Conservation (phyloP, 257 asterid species). For the Nyctanthes arbortristis region DNA sequence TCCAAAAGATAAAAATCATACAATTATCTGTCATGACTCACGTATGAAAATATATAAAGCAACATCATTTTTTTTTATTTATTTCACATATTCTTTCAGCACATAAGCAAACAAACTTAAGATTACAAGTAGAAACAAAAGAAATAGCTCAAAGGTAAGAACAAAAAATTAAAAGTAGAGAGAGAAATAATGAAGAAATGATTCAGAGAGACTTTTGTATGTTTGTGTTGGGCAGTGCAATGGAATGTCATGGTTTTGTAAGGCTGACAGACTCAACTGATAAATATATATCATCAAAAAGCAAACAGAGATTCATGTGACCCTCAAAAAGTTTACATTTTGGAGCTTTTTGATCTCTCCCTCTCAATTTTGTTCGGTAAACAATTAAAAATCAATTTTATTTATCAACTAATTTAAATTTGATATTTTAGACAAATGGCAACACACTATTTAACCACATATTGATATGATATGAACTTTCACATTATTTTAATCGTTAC, state of each 20-base stretch:
- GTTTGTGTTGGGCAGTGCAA: background rate
- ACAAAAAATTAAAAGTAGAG: background rate
- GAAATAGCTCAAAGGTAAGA: background rate
- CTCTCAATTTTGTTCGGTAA: background rate
- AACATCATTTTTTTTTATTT: too few species aligned
- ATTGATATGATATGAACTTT: too few species aligned
- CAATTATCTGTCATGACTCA: background rate
- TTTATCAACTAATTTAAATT: too few species aligned
- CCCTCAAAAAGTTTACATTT: background rate
- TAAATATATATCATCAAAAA: background rate
- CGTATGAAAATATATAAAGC: background rate
- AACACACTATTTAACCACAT: too few species aligned
- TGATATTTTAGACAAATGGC: too few species aligned
- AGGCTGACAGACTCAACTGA: background rate
- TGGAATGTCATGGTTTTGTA: constrained; percentile 3
- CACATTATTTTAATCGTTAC: too few species aligned
- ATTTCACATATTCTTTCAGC: background rate
- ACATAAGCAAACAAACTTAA: background rate
- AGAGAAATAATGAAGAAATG: background rate
- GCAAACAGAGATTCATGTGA: constrained; percentile 8
- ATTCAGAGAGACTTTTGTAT: background rate
- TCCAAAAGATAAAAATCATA: too few species aligned
- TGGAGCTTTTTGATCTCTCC: background rate
- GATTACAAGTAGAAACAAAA: background rate
- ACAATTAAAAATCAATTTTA: too few species aligned